These are phyloP conservation scores for Ustilago xerochloae DNA, from an alignment of 1,284 basidiomycete species.

Conservation along the genomic window DNA sequence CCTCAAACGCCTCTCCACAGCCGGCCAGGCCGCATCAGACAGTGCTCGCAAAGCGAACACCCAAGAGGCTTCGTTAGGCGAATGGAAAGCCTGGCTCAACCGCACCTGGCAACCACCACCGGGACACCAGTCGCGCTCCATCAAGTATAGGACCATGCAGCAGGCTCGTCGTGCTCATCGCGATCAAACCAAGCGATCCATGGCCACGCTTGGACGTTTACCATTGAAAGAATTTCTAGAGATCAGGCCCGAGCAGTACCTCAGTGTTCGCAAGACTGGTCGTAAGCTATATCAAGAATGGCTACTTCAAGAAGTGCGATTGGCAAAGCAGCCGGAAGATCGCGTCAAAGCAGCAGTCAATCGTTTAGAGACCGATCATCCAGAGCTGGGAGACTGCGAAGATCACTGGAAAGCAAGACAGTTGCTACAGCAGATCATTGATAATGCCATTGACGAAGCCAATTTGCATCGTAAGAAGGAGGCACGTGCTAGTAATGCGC, in stretches of 20 bases:
- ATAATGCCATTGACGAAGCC: conserved; percentile 58
- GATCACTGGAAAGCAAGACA: conserved; percentile 56
- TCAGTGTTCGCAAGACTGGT: conserved; percentile 51
- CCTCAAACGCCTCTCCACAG: conserved; percentile 35
- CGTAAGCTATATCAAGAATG: conserved; percentile 55
- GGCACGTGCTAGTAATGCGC: conserved; percentile 29
- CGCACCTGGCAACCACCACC: conserved; percentile 40
- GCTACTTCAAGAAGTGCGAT: conserved; percentile 50
- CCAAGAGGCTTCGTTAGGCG: conserved; percentile 37
- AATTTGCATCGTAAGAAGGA: conserved; percentile 54
- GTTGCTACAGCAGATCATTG: conserved; percentile 57
- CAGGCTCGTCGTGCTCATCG: conserved; percentile 41
- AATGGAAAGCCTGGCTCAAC: conserved; percentile 51
- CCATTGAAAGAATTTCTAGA: conserved; percentile 56
- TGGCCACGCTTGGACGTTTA: conserved; percentile 53
- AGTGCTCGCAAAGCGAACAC: conserved; percentile 28
- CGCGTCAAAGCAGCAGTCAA: conserved; percentile 52
- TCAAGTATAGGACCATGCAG: conserved; percentile 52
- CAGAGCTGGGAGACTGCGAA: conserved; percentile 53
- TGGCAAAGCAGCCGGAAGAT: conserved; percentile 55
- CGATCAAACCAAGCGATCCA: conserved; percentile 47
- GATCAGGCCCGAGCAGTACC: conserved; percentile 51
- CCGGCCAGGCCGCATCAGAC: conserved; percentile 13
- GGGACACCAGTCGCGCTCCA: conserved; percentile 30
- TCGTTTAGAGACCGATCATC: conserved; percentile 46